These are phyloP conservation scores for Drosera capensis DNA, from an alignment of 148 eudicot genomes.

Conservation along the genomic window DNA sequence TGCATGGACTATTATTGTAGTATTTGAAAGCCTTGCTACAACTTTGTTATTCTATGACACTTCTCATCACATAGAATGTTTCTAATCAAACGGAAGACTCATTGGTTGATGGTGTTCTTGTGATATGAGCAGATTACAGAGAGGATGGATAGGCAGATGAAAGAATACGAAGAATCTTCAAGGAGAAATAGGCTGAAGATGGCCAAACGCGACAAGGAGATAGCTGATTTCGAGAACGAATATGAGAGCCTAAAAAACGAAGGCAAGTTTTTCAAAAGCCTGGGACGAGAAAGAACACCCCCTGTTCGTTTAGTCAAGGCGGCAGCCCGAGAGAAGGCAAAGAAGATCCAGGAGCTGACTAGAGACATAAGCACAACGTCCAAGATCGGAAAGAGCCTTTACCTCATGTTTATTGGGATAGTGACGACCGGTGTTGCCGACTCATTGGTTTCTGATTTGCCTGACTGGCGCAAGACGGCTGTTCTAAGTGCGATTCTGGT, in stretches of 20 bases:
- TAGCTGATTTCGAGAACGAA: slow-evolving; percentile 52
- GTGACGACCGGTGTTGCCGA: slow-evolving; percentile 36
- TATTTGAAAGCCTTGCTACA: too few species aligned
- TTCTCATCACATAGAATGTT: background rate
- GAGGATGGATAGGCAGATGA: slow-evolving; percentile 69
- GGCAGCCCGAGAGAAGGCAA: slow-evolving; percentile 38
- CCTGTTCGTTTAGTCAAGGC: slow-evolving; percentile 27
- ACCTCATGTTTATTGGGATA: slow-evolving; percentile 46
- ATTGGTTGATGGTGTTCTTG: too few species aligned
- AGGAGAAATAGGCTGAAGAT: slow-evolving; percentile 41
- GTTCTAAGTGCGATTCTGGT: slow-evolving; percentile 45
- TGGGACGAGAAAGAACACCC: slow-evolving; percentile 26
- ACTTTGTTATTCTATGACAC: background rate
- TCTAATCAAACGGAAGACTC: too few species aligned
- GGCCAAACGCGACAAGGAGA: slow-evolving; percentile 38
- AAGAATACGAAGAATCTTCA: slow-evolving; percentile 65
- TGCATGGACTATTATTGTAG: too few species aligned
- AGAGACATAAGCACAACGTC: slow-evolving; percentile 40
- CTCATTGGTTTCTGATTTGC: slow-evolving; percentile 30
- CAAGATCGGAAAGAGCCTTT: slow-evolving; percentile 41
- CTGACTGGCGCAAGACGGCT: slow-evolving; percentile 39
- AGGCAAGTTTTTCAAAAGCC: slow-evolving; percentile 72
- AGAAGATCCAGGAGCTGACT: slow-evolving; percentile 30
- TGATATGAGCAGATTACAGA: slow-evolving; percentile 55
- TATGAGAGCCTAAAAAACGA: slow-evolving; percentile 45